These are phyloP conservation scores for Pyrrhoderma noxium DNA, from an alignment of 1,284 basidiomycete genomes.

Conservation along the genomic window DNA sequence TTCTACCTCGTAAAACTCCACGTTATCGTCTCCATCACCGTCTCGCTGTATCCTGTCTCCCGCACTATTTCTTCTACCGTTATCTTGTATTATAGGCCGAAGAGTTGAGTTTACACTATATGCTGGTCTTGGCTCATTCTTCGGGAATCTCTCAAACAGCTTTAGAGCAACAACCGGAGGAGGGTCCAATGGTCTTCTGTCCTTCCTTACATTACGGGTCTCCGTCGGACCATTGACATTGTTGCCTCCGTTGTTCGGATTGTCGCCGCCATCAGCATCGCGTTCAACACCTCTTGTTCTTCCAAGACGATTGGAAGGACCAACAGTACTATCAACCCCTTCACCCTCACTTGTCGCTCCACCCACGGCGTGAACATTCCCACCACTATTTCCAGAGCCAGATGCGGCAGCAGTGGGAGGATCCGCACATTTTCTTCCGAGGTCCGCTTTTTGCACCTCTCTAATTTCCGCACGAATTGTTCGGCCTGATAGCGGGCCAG, in stretches of 20 bases:
- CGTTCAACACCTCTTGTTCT: too few species aligned
- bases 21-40: too few species aligned
- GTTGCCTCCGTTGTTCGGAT: background rate
- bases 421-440: constrained; percentile 51
- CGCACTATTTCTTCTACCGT: too few species aligned
- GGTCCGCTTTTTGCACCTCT: constrained; percentile 58
- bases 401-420: constrained; percentile 9
- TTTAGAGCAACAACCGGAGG: constrained; percentile 53
- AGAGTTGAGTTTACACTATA: too few species aligned
- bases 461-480: constrained; percentile 51
- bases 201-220: constrained; percentile 22
- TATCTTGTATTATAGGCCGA: too few species aligned
- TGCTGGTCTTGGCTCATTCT: constrained; percentile 30
- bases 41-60: too few species aligned
- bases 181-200: constrained; percentile 56
- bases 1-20: constrained; percentile 32
- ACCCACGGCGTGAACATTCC: background rate
- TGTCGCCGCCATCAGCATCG: background rate
- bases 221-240: background rate
- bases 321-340: background rate
- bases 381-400: background rate
- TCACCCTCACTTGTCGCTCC: background rate
- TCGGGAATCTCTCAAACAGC: constrained; percentile 38
- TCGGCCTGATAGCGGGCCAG: constrained; percentile 52
- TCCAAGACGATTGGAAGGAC: too few species aligned